Conservation (phyloP, 176 grass and related monocot genomes). For the Oryza nivara region DNA sequence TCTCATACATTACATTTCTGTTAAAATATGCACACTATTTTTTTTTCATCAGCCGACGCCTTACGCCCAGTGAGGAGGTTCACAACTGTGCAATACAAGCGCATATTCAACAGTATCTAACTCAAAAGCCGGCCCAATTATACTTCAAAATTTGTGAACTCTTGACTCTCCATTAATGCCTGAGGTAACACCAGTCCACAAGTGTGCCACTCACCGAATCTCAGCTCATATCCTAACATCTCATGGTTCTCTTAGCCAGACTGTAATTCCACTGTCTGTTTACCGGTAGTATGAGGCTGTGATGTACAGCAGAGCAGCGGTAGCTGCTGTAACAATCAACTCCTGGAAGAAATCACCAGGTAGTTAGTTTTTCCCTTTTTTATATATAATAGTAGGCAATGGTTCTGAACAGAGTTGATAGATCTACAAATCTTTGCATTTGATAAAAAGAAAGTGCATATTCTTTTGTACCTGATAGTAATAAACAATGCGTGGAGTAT, state of each 20-base stretch:
- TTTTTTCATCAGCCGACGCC: background rate
- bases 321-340: conserved; percentile 44
- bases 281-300: conserved; percentile 55
- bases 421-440: conserved; percentile 1
- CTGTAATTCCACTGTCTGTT: background rate
- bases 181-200: conserved; percentile 18
- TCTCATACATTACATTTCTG: conserved; percentile 20
- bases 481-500: conserved; percentile 52
- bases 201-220: conserved; percentile 4
- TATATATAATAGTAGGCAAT: background rate
- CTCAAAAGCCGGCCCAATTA: conserved; percentile 13
- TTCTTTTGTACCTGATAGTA: conserved; percentile 69
- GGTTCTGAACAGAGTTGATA: conserved; percentile 1
- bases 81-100: conserved; percentile 27
- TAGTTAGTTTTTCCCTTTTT: background rate
- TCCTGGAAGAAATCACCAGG: conserved; percentile 41
- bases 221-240: conserved; percentile 15
- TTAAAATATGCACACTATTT: conserved; percentile 33
- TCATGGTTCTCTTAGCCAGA: background rate
- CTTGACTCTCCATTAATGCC: background rate
- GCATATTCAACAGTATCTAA: background rate
- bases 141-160: conserved; percentile 28
- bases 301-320: conserved; percentile 45
- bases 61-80: background rate
- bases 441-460: background rate